These are phyloP conservation scores for Panellus pusillus DNA, from an alignment of 768 basidiomycete genomes.

Conservation along the genomic window DNA sequence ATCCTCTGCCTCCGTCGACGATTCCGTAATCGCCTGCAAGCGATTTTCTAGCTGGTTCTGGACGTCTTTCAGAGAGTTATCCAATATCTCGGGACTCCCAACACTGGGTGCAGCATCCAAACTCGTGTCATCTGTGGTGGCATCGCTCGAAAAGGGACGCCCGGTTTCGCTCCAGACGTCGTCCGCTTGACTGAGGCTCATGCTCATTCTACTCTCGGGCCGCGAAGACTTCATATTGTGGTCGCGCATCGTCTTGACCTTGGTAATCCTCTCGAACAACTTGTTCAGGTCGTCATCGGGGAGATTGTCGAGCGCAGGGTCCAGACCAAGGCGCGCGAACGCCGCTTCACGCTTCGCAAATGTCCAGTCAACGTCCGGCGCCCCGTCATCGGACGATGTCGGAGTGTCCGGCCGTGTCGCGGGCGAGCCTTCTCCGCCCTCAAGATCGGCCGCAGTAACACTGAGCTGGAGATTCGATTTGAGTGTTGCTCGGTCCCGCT, in stretches of 20 bases:
- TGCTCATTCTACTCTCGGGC: constrained; percentile 71
- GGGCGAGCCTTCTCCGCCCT: constrained; percentile 44
- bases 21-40: constrained; percentile 55
- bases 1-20: constrained; percentile 73
- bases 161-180: constrained; percentile 90
- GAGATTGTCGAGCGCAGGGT: constrained; percentile 88
- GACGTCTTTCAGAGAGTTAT: constrained; percentile 65
- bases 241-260: constrained; percentile 85
- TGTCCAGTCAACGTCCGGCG: constrained; percentile 89
- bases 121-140: constrained; percentile 86
- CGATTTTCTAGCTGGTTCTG: constrained; percentile 77
- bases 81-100: constrained; percentile 61
- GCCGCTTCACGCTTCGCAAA: constrained; percentile 95
- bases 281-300: constrained; percentile 95
- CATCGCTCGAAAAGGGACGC: constrained; percentile 75
- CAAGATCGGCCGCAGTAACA: constrained; percentile 66
- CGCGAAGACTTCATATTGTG: constrained; percentile 70
- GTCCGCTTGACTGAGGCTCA: constrained; percentile 70
- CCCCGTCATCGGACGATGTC: constrained; percentile 62
- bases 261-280: constrained; percentile 91
- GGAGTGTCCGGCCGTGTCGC: constrained; percentile 81
- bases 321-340: constrained; percentile 78
- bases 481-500: constrained; percentile 76
- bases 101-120: constrained; percentile 62
- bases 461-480: constrained; percentile 70